Evolutionary conservation across 805 yeast species (phyloP).

Genomic region (Pichia rugopelliculosa): DNA sequence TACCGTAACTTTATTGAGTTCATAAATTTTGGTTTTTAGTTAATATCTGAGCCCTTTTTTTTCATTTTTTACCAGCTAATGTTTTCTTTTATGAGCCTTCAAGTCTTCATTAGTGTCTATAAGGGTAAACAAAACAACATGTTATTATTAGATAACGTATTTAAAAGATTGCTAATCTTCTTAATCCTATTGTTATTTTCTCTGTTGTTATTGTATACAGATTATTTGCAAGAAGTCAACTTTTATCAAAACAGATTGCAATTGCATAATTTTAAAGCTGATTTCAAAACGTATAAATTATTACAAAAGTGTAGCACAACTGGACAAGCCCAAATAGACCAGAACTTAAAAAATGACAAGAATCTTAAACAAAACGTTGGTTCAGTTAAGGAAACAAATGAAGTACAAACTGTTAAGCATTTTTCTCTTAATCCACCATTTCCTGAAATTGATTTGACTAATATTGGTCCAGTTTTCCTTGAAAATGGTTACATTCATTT

Average conservation of each 20-base stretch:
- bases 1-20: no score
- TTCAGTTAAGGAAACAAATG: no score
- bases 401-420: slow-evolving; percentile 2
- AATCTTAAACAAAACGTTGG: slow-evolving; percentile 2
- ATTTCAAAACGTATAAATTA: slow-evolving; percentile 19
- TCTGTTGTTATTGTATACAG: slow-evolving; percentile 20
- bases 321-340: slow-evolving; percentile 4
- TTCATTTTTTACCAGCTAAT: neutral
- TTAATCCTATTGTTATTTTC: slow-evolving; percentile 20
- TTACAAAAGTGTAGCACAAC: slow-evolving; percentile 10
- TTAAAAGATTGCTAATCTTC: slow-evolving; percentile 16
- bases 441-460: slow-evolving; percentile 20
- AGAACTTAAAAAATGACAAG: neutral
- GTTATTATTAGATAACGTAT: slow-evolving; percentile 16
- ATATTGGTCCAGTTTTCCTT: slow-evolving; percentile 24
- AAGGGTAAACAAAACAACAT: neutral
- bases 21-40: no score
- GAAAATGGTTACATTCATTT: slow-evolving; percentile 23
- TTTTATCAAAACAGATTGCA: slow-evolving; percentile 22
- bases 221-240: slow-evolving; percentile 23
- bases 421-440: slow-evolving; percentile 21
- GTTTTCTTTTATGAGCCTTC: no score
- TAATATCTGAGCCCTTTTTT: neutral
- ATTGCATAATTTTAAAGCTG: slow-evolving; percentile 17
- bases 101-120: no score